Base-by-base conservation (phyloP, 805 yeast genomes). In the Blastobotrys mokoenaii region DNA sequence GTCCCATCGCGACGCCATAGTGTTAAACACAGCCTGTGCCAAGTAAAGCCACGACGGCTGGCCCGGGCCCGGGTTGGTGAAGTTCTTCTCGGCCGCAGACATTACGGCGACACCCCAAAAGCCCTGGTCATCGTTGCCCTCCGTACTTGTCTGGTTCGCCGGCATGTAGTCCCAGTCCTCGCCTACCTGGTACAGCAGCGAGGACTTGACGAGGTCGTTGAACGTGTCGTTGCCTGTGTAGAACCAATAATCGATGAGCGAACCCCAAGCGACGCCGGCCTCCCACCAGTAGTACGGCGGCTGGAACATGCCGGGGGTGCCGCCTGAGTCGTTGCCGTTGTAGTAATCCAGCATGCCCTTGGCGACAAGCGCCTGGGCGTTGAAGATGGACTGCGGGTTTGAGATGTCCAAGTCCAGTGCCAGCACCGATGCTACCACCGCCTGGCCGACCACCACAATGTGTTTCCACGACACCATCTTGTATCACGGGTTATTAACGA, bases 71-170 rank as follows among this genome's bases (percentile, higher is more conserved):
- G 89, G 88, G 56, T 84, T 83, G 4, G 84, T 70, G 64, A 87
- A 87, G 65, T 83, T 83, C 59, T 84, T 74, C 59, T 86, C 96
- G 1, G 87, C 82, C 1, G 95, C 95, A 14, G 74, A 78, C 84
- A 86, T 80, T 2, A 72, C 93, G 1, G 93, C 82, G 39, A 87
- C 69, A 1, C 95, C 96, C 96, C 96, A 86, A 60, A 87, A 83
- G 0, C 85, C 95, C 66, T 86, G 96, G 70, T 86, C 96, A 70
- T 86, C 96, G 60, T 86, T 86, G 64, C 96, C 96, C 64, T 86
- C 95, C 1, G 93, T 80, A 7, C 82, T 73, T 9, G 87, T 74
- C 62, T 86, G 94, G 66, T 85, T 86, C 38, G 79, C 64, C 1
- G 96, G 96, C 55, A 85, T 73, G 63, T 81, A 87, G 63, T 84